These are phyloP conservation scores for Trichoderma oligosporum DNA, from an alignment of 2,329 filamentous ascomycete species.

Conservation along the genomic window DNA sequence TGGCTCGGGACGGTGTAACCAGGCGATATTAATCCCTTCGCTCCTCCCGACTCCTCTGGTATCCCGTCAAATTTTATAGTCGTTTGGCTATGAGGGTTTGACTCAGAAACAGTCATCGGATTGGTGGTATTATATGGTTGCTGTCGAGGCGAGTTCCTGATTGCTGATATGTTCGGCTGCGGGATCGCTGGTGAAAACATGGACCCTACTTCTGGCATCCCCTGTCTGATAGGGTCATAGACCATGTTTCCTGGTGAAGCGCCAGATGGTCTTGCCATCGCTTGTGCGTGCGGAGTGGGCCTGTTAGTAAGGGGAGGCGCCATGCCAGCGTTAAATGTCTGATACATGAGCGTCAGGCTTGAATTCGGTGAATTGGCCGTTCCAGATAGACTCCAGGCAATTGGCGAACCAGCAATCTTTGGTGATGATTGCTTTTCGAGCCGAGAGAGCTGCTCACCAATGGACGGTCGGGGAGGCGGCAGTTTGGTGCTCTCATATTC, in stretches of 20 bases:
- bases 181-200: constrained; percentile 50
- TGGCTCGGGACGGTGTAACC: constrained; percentile 43
- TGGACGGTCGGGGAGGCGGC: constrained; percentile 36
- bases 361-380: constrained; percentile 82
- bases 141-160: constrained; percentile 42
- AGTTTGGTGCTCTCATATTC: constrained; percentile 71
- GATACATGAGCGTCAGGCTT: constrained; percentile 77
- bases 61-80: constrained; percentile 32
- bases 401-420: constrained; percentile 45
- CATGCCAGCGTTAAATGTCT: constrained; percentile 40
- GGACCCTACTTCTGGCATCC: constrained; percentile 45
- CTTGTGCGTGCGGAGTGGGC: background rate
- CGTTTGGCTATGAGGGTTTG: constrained; percentile 23
- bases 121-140: constrained; percentile 26
- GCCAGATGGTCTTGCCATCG: constrained; percentile 34
- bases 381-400: constrained; percentile 84
- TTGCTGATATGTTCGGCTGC: constrained; percentile 46
- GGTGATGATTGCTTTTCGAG: constrained; percentile 48
- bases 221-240: constrained; percentile 57
- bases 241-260: constrained; percentile 57
- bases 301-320: constrained; percentile 14
- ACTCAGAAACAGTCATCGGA: constrained; percentile 23
- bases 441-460: constrained; percentile 41
- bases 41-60: constrained; percentile 30
- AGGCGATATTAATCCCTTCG: constrained; percentile 33